These are phyloP conservation scores for Orychophragmus violaceus DNA, from an alignment of 345 rosid genomes.

Conservation along the genomic window DNA sequence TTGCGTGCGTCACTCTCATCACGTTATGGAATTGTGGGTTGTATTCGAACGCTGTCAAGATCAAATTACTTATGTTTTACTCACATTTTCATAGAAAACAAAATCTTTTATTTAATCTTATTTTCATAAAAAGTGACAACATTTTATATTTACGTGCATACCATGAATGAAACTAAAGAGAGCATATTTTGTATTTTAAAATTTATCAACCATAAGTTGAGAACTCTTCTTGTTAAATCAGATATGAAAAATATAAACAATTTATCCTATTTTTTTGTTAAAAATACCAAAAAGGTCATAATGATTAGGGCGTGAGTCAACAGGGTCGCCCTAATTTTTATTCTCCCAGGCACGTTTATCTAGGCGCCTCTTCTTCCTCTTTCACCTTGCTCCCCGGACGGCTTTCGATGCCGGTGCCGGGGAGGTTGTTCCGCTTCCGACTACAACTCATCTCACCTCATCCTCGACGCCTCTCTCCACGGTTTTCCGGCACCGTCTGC, in stretches of 20 bases:
- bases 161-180: not conserved
- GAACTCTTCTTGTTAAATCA: not conserved
- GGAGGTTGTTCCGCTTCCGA: no score
- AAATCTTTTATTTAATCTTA: not conserved
- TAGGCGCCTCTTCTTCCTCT: no score
- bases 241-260: not conserved
- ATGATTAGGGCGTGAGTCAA: slow-evolving; percentile 17
- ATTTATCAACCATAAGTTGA: no score
- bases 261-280: not conserved
- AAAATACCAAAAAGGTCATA: not conserved
- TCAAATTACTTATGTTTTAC: not conserved
- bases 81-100: not conserved
- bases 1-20: slow-evolving; percentile 71
- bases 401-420: no score
- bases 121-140: not conserved
- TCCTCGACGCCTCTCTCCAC: no score
- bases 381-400: no score
- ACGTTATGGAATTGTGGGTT: slow-evolving; percentile 84
- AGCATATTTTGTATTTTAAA: no score
- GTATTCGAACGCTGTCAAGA: slow-evolving; percentile 61
- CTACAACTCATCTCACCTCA: no score
- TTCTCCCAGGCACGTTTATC: no score
- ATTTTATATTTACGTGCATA: not conserved
- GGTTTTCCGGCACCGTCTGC: no score
- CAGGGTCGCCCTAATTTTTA: no score